Percentiles rank a stretch among this genome's conserved stretches.
Evolutionary conservation across 2,329 filamentous ascomycete species (phyloP).

Genomic region (Daldinia sp.): DNA sequence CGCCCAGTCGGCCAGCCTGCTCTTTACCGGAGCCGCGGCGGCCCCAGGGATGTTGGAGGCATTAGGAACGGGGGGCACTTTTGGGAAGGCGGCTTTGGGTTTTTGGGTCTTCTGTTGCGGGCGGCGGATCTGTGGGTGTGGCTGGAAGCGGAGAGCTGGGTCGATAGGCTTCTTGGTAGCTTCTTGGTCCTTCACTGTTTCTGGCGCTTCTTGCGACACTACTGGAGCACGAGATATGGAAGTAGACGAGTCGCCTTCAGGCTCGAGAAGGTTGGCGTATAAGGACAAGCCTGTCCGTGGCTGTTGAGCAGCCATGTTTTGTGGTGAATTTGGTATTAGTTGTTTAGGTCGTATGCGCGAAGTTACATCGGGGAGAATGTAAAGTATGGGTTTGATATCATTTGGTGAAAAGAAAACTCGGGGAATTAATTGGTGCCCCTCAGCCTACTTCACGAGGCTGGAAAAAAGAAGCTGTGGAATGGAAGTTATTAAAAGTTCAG

Average conservation of each 20-base stretch:
- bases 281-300: slow-evolving; percentile 71
- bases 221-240: slow-evolving; percentile 84
- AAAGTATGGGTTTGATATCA: neutral
- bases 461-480: slow-evolving; percentile 11
- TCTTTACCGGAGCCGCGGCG: slow-evolving; percentile 64
- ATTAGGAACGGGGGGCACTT: slow-evolving; percentile 53
- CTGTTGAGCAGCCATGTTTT: slow-evolving; percentile 48
- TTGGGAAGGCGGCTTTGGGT: slow-evolving; percentile 70
- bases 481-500: neutral
- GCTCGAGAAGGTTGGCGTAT: slow-evolving; percentile 85
- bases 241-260: slow-evolving; percentile 60
- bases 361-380: neutral
- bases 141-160: slow-evolving; percentile 85
- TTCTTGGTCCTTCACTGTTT: slow-evolving; percentile 58
- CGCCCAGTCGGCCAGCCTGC: slow-evolving; percentile 83
- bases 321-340: neutral
- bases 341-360: neutral
- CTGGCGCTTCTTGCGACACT: slow-evolving; percentile 71
- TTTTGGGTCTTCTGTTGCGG: slow-evolving; percentile 73
- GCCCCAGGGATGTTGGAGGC: slow-evolving; percentile 45
- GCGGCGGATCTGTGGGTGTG: slow-evolving; percentile 72
- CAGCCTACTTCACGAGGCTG: slow-evolving; percentile 20
- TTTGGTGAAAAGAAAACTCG: neutral
- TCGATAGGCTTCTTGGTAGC: slow-evolving; percentile 72
- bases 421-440: neutral